Percentiles rank a stretch among this genome's conserved stretches.
Conservation (phyloP, 495 filamentous ascomycete species). For the Talaromyces ruber region DNA sequence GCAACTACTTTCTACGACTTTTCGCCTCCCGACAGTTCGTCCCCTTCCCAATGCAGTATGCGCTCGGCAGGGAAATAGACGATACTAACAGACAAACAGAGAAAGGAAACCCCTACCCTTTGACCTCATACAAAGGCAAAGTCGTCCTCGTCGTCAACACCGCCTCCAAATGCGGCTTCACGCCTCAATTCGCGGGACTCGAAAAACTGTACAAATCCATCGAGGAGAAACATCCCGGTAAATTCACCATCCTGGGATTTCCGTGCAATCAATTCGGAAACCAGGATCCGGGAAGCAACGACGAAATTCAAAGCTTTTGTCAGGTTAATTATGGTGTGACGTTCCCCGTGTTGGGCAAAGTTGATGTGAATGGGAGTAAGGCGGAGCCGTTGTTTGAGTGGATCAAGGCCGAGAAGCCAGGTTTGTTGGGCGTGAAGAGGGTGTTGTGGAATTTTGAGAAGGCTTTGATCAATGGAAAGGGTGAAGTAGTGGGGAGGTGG, state of each 20-base stretch:
- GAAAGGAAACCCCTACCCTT: conserved; percentile 60
- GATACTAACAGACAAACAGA: conserved; percentile 39
- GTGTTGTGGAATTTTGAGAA: conserved; percentile 99
- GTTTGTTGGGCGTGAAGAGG: conserved; percentile 73
- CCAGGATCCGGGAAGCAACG: conserved; percentile 84
- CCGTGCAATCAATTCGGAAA: conserved; percentile 95
- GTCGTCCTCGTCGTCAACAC: conserved; percentile 96
- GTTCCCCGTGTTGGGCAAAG: conserved; percentile 87
- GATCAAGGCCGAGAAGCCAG: conserved; percentile 80
- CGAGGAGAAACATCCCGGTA: conserved; percentile 54
- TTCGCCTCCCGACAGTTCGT: conserved; percentile 72
- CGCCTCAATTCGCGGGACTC: conserved; percentile 86
- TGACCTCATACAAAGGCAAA: conserved; percentile 69
- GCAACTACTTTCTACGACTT: conserved; percentile 90
- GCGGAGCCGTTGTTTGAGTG: conserved; percentile 78
- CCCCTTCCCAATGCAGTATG: background rate
- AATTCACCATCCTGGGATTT: conserved; percentile 87
- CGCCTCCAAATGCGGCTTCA: conserved; percentile 99
- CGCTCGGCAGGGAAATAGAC: background rate
- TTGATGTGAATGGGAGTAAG: conserved; percentile 81
- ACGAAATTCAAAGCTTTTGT: conserved; percentile 89
- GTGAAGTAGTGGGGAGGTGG: conserved; percentile 74
- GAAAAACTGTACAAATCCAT: conserved; percentile 84
- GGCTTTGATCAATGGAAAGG: conserved; percentile 82
- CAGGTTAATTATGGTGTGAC: conserved; percentile 89